phyloP scores from a whole-genome alignment of 345 rosid species.

The Nephelium lappaceum region DNA sequence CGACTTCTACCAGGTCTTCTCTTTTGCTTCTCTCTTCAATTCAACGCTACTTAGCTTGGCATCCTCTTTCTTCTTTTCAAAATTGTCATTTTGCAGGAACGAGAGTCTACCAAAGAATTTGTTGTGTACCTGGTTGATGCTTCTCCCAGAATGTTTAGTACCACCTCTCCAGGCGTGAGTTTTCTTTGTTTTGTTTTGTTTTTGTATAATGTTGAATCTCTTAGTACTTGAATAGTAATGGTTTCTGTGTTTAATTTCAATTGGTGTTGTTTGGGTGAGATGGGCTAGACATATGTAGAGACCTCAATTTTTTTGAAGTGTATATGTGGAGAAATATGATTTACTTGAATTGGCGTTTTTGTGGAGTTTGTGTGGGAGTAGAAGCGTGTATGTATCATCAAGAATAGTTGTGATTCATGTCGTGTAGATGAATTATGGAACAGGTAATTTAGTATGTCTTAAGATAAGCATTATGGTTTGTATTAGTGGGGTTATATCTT shows the following conservation, averaged over 20 bases:
- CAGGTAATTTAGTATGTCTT: neutral
- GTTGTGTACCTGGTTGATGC: constrained; percentile 81
- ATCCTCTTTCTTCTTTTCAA: neutral
- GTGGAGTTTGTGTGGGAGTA: neutral
- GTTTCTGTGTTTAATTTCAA: neutral
- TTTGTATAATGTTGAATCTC: neutral
- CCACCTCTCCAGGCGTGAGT: constrained; percentile 60
- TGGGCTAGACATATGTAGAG: too few relatives aligned
- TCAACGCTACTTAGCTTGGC: neutral
- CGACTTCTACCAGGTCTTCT: constrained; percentile 59
- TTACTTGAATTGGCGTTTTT: neutral
- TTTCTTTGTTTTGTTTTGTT: too few relatives aligned
- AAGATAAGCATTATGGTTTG: neutral
- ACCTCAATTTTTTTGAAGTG: neutral
- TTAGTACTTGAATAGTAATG: neutral
- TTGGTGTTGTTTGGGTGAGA: too few relatives aligned
- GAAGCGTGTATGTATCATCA: neutral
- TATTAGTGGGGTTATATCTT: neutral
- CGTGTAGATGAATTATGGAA: neutral
- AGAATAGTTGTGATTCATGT: neutral
- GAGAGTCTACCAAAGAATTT: constrained; percentile 68
- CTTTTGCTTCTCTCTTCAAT: neutral
- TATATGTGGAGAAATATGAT: neutral
- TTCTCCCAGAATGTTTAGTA: constrained; percentile 80
- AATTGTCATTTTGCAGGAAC: constrained; percentile 40